Evolutionary conservation across 768 basidiomycete genomes (phyloP).

Genomic region (Heimioporus sp.): DNA sequence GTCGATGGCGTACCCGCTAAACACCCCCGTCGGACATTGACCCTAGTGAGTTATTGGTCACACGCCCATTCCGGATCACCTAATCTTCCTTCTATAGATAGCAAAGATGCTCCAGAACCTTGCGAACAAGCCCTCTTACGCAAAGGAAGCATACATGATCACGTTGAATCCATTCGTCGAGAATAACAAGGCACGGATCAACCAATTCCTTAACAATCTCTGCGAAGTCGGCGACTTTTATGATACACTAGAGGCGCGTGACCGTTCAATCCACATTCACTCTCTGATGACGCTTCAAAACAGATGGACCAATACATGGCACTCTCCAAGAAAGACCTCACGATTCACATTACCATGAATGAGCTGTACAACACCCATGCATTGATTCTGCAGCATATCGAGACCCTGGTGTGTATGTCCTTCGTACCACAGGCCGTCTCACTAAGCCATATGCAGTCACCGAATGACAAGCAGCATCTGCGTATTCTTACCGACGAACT

Average conservation of each 20-base stretch:
- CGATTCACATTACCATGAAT: constrained; percentile 98
- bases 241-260: constrained; percentile 88
- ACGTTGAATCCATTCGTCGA: constrained; percentile 98
- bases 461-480: constrained; percentile 96
- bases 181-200: constrained; percentile 97
- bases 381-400: constrained; percentile 91
- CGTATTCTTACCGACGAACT: constrained; percentile 97
- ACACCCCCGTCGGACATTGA: constrained; percentile 94
- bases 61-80: neutral
- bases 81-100: constrained; percentile 53
- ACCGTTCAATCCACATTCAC: neutral
- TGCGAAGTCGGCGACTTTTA: constrained; percentile 99
- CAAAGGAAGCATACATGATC: constrained; percentile 99
- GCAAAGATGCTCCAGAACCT: constrained; percentile 99
- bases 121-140: constrained; percentile 97
- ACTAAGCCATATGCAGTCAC: constrained; percentile 55
- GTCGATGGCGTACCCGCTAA: constrained; percentile 98
- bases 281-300: neutral
- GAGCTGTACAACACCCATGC: constrained; percentile 99
- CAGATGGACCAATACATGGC: constrained; percentile 99
- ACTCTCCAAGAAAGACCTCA: constrained; percentile 96
- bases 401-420: constrained; percentile 70
- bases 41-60: constrained; percentile 50
- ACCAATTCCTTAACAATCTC: constrained; percentile 92
- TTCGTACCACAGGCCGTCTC: neutral